Evolutionary conservation across 495 filamentous ascomycete species (phyloP), one percentile per base, ranked within the genome.

Genomic region (Penicillium argentinense): DNA sequence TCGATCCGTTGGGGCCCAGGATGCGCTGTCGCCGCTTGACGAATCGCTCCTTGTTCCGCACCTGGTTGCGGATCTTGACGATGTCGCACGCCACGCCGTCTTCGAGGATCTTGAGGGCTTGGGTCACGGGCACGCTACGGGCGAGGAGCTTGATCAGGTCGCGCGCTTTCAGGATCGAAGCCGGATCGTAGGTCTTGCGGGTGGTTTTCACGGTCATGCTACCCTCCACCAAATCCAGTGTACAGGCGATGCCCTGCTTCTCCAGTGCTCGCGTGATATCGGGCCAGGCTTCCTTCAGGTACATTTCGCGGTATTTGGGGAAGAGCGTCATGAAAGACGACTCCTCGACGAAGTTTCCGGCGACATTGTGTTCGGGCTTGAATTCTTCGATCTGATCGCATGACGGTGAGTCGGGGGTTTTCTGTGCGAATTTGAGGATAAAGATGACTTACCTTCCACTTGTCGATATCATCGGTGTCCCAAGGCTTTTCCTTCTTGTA

Each of bases 381-480:
- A 98, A 96, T 21, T 82, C 71, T 39, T 95, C 89, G 61, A 88
- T 76, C 84, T 87, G 51, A 21, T 21, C 21, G 18, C 6, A 29
- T 8, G 0, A 28, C 17, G 29, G 22, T 46, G 14, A 42, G 51
- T 14, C 9, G 36, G 37, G 21, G 4, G n/a, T 38, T 42, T 7
- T 36, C 4, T 28, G 19, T 30, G 16, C 11, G 16, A 22, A 0
- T 9, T 19, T 45, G 14, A 47, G 40, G 3, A 39, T 30, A 9
- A 3, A 26, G 25, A 18, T 14, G 26, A 18, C 24, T 45, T 51
- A 88, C 80, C 80, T 91, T 93, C 92, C 92, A 98, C 64, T 96
- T 96, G 66, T 98, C 92, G 53, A 97, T 90, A 58, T 96, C 93
- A 47, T 93, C 90, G 38, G 90, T 96, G 66, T 98, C 92, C 93